Conservation (phyloP, 2,329 filamentous ascomycete species). For the Colletotrichum lentis region DNA sequence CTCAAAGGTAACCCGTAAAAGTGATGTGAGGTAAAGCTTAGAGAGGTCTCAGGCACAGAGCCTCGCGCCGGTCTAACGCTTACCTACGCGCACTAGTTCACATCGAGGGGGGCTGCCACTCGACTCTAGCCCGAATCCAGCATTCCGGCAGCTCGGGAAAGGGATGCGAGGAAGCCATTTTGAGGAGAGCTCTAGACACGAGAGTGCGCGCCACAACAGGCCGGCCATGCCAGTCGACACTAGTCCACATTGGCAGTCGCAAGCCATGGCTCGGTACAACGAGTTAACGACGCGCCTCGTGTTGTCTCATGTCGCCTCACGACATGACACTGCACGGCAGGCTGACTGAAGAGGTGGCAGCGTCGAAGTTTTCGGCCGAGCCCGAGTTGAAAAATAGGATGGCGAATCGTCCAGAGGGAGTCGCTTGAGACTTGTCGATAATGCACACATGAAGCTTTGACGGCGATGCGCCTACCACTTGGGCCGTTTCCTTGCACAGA, state of each 20-base stretch:
- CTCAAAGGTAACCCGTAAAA: not conserved
- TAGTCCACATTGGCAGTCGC: not conserved
- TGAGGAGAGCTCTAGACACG: slow-evolving; percentile 15
- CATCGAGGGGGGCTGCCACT: slow-evolving; percentile 32
- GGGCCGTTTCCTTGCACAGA: slow-evolving; percentile 24
- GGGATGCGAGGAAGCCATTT: slow-evolving; percentile 12
- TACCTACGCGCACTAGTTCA: slow-evolving; percentile 8
- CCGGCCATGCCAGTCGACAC: not conserved
- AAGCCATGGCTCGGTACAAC: not conserved
- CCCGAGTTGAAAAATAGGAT: not conserved
- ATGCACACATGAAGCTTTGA: slow-evolving; percentile 13
- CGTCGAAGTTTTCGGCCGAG: not conserved
- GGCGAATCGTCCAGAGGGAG: slow-evolving; percentile 7
- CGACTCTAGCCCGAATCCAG: slow-evolving; percentile 33
- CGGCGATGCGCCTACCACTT: slow-evolving; percentile 19
- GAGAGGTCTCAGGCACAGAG: slow-evolving; percentile 28
- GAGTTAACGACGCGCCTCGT: not conserved
- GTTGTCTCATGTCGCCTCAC: slow-evolving; percentile 24
- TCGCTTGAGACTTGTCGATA: slow-evolving; percentile 7
- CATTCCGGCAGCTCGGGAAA: slow-evolving; percentile 35
- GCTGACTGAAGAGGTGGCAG: slow-evolving; percentile 1
- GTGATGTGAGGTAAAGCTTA: slow-evolving; percentile 21
- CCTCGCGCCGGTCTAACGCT: slow-evolving; percentile 31
- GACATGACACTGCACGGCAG: slow-evolving; percentile 2
- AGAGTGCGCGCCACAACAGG: slow-evolving; percentile 15